Evolutionary conservation across 73 alveolate genomes (phyloP).

Genomic region (Symbiodinium natans): DNA sequence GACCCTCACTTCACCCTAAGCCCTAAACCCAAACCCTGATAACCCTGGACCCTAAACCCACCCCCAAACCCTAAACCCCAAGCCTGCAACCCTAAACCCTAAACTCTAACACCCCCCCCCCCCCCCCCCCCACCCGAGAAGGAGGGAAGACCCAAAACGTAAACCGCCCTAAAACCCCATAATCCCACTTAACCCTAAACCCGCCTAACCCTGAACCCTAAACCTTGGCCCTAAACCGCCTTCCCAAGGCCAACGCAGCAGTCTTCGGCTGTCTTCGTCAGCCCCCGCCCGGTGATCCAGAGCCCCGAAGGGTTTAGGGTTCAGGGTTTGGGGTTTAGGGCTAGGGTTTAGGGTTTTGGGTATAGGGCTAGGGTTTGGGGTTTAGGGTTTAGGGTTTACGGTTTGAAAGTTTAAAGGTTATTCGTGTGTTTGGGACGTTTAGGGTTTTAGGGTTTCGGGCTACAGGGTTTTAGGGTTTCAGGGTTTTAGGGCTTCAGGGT

Average conservation of each 20-base stretch:
- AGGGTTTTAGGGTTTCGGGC: too few relatives aligned
- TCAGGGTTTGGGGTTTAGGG: not conserved
- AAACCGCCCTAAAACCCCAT: not conserved
- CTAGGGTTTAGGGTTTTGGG: too few relatives aligned
- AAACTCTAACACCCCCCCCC: not conserved
- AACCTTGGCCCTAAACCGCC: too few relatives aligned
- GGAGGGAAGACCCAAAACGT: not conserved
- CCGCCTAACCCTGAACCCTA: too few relatives aligned
- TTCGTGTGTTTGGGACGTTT: too few relatives aligned
- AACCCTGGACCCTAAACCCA: too few relatives aligned
- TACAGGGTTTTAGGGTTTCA: not conserved
- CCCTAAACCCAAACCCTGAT: too few relatives aligned
- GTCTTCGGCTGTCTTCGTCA: not conserved
- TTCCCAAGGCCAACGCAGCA: not conserved
- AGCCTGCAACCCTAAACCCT: not conserved
- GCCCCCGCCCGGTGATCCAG: not conserved
- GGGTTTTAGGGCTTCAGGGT: not conserved
- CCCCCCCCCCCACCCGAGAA: too few relatives aligned
- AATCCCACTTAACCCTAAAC: not conserved
- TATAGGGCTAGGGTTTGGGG: too few relatives aligned
- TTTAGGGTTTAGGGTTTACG: too few relatives aligned
- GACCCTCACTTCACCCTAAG: too few relatives aligned
- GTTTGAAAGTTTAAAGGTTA: too few relatives aligned
- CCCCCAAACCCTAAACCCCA: not conserved
- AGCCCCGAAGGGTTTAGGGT: not conserved